These are phyloP conservation scores for Teratosphaeria gauchensis DNA, from an alignment of 2,329 filamentous ascomycete genomes.

Conservation along the genomic window DNA sequence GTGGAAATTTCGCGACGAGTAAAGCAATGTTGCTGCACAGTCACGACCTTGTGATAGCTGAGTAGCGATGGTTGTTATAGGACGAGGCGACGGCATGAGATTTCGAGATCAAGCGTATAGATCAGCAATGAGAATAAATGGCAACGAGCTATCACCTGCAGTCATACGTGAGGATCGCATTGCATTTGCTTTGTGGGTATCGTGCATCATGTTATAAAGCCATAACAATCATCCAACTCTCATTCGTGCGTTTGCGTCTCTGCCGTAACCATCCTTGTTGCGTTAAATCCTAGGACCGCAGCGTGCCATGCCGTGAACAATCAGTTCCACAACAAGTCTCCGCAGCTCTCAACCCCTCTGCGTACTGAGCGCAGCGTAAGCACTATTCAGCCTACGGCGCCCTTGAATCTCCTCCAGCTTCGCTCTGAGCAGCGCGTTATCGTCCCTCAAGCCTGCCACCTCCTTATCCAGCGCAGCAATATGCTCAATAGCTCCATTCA, in stretches of 20 bases:
- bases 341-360: not conserved
- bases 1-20: constrained; percentile 77
- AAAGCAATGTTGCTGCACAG: not conserved
- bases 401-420: constrained; percentile 20
- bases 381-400: constrained; percentile 9
- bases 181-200: not conserved
- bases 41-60: not conserved
- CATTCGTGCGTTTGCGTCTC: not conserved
- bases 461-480: constrained; percentile 21
- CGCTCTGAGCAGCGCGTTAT: constrained; percentile 18
- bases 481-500: constrained; percentile 26
- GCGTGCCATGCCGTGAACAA: not conserved
- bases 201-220: not conserved
- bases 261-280: not conserved
- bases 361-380: constrained; percentile 1
- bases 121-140: not conserved
- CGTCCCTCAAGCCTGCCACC: constrained; percentile 17
- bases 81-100: not conserved
- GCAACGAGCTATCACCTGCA: no score
- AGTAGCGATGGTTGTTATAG: not conserved
- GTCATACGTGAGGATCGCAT: not conserved
- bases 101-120: not conserved
- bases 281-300: no score
- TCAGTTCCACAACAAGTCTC: not conserved
- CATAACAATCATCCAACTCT: not conserved